Percentiles rank a stretch among this genome's conserved stretches.
Conservation (phyloP, 257 asterid species). For the Ocimum tenuiflorum region DNA sequence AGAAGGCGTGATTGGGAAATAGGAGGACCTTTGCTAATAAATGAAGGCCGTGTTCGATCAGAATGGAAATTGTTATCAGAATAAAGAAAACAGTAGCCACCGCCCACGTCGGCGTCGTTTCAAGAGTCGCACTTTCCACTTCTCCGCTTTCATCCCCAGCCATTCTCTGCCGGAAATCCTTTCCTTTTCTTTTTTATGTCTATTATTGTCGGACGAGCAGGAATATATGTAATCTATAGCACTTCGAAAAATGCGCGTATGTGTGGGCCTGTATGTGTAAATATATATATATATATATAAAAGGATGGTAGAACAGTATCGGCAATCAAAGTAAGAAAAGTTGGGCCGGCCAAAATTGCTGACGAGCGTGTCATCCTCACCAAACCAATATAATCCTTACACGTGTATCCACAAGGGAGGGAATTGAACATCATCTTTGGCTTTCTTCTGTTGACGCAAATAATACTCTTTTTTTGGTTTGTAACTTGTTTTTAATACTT, state of each 20-base stretch:
- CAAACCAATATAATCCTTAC: not conserved
- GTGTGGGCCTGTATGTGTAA: no score
- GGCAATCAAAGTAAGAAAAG: not conserved
- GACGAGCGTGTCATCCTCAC: not conserved
- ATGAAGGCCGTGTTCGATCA: constrained; percentile 63
- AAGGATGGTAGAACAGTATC: not conserved
- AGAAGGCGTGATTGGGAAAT: not conserved
- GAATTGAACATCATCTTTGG: no score
- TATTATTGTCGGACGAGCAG: not conserved
- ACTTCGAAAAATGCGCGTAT: no score
- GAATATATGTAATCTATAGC: not conserved
- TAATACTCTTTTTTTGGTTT: no score
- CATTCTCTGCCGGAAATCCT: constrained; percentile 8
- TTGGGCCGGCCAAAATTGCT: not conserved
- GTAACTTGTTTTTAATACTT: no score
- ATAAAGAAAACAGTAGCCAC: constrained; percentile 57
- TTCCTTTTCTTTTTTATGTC: no score
- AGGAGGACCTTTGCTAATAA: constrained; percentile 44
- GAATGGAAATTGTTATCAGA: constrained; percentile 42
- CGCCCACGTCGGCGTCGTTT: constrained; percentile 64
- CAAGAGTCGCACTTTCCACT: constrained; percentile 30
- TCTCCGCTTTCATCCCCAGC: constrained; percentile 24
- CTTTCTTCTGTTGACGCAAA: no score
- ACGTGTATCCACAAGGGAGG: no score
- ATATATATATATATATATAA: no score